A percentile compares a stretch with the other conserved stretches of the same genome.
Conservation (phyloP, 2,329 filamentous ascomycete species). For the Graphiopsis chlorocephala region DNA sequence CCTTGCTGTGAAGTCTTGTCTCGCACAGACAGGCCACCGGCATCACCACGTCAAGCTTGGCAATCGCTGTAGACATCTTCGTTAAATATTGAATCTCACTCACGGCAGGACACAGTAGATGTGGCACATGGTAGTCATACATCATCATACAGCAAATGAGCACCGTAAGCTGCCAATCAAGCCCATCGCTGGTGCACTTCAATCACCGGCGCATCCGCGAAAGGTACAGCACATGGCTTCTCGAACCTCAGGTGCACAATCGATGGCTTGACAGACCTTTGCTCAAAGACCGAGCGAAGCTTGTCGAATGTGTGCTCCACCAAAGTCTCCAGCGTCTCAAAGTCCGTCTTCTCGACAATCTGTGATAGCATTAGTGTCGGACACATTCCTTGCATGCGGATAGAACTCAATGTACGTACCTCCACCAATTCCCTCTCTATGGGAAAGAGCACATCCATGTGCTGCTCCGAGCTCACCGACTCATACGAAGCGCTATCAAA, state of each 20-base stretch:
- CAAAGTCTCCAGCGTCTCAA: conserved; percentile 49
- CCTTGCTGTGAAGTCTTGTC: not conserved
- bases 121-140: not conserved
- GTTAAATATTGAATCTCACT: not conserved
- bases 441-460: conserved; percentile 46
- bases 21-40: not conserved
- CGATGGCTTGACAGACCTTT: not conserved
- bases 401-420: conserved; percentile 44
- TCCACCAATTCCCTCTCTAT: conserved; percentile 61
- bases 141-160: not conserved
- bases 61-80: not conserved
- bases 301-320: conserved; percentile 45
- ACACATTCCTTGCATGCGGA: not conserved
- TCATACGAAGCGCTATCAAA: conserved; percentile 1
- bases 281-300: conserved; percentile 22
- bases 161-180: not conserved
- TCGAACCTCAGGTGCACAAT: conserved; percentile 59
- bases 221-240: conserved; percentile 71
- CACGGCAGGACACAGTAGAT: not conserved
- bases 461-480: conserved; percentile 5
- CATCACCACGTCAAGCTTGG: not conserved
- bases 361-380: not conserved
- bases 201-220: conserved; percentile 68
- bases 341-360: conserved; percentile 43
- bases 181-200: conserved; percentile 46